Conservation (phyloP, 345 rosid species). For the Eucalyptus regnans region DNA sequence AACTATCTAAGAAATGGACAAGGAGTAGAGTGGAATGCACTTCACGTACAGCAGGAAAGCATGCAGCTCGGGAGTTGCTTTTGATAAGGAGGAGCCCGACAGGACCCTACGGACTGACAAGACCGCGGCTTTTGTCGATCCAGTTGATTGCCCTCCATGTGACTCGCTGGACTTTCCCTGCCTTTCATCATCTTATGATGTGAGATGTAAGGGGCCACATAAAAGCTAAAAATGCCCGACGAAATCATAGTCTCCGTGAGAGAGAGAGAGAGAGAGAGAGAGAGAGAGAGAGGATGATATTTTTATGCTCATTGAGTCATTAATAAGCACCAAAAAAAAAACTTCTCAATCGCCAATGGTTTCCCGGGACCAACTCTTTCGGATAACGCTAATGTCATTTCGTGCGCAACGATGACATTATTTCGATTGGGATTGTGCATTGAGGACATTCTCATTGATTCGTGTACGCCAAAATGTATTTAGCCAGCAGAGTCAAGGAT, state of each 20-base stretch:
- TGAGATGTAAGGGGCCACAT: neutral
- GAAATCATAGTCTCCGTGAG: neutral
- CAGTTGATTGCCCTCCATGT: neutral
- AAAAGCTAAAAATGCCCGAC: neutral
- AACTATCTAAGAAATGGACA: neutral
- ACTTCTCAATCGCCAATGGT: neutral
- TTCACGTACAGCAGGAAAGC: neutral
- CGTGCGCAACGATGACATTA: neutral
- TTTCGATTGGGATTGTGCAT: neutral
- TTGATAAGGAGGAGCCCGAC: neutral
- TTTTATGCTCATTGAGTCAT: neutral
- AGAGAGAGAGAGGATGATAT: neutral
- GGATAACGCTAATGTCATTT: neutral
- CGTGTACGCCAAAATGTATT: neutral
- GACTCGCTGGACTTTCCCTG: neutral
- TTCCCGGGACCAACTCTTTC: neutral
- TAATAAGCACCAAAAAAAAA: neutral
- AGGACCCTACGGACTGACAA: neutral
- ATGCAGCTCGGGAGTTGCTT: neutral
- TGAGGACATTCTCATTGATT: neutral
- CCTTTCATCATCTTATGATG: neutral
- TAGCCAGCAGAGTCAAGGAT: neutral
- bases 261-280: too few relatives aligned
- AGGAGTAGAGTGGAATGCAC: slow-evolving; percentile 15
- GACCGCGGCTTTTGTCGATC: neutral